A percentile compares a stretch with the other conserved stretches of the same genome.
phyloP scores from a whole-genome alignment of 1,284 basidiomycete genomes.

The Rhodotorula mucilaginosa region DNA sequence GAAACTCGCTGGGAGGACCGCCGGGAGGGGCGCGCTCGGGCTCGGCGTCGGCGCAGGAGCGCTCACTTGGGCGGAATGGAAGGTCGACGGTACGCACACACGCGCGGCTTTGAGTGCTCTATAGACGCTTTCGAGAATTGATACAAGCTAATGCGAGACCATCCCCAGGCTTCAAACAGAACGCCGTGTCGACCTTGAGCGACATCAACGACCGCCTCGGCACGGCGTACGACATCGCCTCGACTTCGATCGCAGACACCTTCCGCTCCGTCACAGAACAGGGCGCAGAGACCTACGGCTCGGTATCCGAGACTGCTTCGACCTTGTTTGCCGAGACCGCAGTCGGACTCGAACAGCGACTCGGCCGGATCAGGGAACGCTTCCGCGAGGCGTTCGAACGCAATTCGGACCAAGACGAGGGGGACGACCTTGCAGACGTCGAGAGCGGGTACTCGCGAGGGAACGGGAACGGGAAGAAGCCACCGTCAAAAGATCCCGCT shows the following conservation, averaged over 20 bases:
- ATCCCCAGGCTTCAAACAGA: conserved; percentile 35
- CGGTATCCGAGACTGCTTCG: conserved; percentile 24
- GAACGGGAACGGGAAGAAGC: background rate
- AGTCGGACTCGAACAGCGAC: conserved; percentile 11
- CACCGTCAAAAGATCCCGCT: background rate
- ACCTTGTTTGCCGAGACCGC: conserved; percentile 23
- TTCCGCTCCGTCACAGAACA: conserved; percentile 13
- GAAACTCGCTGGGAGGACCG: conserved; percentile 34
- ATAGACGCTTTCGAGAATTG: background rate
- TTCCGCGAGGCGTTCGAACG: conserved; percentile 28
- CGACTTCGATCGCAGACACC: conserved; percentile 11
- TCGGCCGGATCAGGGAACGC: conserved; percentile 12
- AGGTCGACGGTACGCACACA: conserved; percentile 77
- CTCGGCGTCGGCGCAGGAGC: conserved; percentile 73
- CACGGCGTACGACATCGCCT: conserved; percentile 24
- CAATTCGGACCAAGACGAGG: background rate
- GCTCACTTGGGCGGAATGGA: conserved; percentile 86
- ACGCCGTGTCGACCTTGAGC: conserved; percentile 17
- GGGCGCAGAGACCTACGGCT: conserved; percentile 13
- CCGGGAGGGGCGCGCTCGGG: conserved; percentile 30
- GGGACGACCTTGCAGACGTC: background rate
- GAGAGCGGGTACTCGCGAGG: background rate
- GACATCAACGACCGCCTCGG: conserved; percentile 32
- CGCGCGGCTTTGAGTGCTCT: background rate
- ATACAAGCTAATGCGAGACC: conserved; percentile 11